phyloP scores from a whole-genome alignment of 495 filamentous ascomycete genomes.

The Astrocystis sublimbata region DNA sequence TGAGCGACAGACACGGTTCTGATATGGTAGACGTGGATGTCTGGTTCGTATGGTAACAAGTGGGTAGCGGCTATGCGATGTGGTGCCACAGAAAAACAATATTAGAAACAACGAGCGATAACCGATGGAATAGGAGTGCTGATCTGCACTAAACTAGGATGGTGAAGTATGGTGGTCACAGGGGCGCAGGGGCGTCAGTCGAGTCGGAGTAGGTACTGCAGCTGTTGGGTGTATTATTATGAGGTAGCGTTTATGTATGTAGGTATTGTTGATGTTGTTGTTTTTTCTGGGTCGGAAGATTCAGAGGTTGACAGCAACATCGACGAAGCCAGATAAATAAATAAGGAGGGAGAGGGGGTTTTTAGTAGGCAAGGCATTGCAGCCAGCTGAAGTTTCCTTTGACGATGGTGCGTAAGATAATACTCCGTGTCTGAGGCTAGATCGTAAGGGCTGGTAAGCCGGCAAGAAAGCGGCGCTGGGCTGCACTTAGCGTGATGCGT shows the following conservation, averaged over 20 bases:
- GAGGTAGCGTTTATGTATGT: too few relatives aligned
- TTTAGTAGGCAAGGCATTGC: neutral
- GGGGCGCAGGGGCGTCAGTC: neutral
- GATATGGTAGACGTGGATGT: neutral
- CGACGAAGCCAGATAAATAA: too few relatives aligned
- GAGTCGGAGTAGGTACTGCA: neutral
- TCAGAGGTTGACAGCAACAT: too few relatives aligned
- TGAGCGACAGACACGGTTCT: neutral
- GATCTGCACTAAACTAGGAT: neutral
- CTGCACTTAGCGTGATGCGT: conserved; percentile 8
- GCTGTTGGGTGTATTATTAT: too few relatives aligned
- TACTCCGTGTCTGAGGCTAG: neutral
- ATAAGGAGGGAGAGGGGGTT: neutral
- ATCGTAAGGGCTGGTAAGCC: conserved; percentile 5
- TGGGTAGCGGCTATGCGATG: neutral
- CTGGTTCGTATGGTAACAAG: neutral
- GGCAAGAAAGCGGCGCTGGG: neutral
- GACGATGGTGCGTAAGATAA: too few relatives aligned
- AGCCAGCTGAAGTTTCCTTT: neutral
- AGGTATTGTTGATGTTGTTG: too few relatives aligned
- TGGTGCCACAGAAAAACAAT: neutral
- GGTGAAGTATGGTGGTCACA: neutral
- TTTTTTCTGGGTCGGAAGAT: neutral
- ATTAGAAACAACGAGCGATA: neutral
- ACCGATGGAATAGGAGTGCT: neutral